Percentiles rank a stretch among this genome's conserved stretches.
phyloP scores from a whole-genome alignment of 352 stramenopile species.

The Pythium utonaiense region DNA sequence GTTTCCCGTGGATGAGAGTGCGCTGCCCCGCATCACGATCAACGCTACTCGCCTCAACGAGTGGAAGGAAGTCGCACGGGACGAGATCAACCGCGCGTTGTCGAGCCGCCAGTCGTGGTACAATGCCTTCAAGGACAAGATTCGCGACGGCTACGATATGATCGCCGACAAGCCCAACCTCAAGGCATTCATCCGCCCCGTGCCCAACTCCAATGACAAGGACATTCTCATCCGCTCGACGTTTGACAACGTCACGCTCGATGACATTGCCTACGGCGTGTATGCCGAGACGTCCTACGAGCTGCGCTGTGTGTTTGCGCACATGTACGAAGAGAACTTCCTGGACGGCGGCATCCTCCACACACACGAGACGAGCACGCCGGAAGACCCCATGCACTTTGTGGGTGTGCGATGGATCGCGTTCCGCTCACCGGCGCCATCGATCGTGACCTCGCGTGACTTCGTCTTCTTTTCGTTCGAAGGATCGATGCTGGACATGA shows the following conservation, averaged over 20 bases:
- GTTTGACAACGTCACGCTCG: conserved; percentile 31
- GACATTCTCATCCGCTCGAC: conserved; percentile 32
- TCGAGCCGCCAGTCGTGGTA: conserved; percentile 38
- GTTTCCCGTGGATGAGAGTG: conserved; percentile 27
- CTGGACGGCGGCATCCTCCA: conserved; percentile 47
- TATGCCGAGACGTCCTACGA: conserved; percentile 38
- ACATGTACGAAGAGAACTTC: conserved; percentile 45
- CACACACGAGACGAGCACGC: conserved; percentile 26
- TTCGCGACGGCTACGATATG: conserved; percentile 29
- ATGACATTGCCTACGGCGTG: conserved; percentile 34
- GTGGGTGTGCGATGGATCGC: conserved; percentile 45
- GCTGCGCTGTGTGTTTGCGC: conserved; percentile 28
- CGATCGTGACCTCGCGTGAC: conserved; percentile 36
- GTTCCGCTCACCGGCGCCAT: conserved; percentile 34
- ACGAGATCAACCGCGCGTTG: conserved; percentile 34
- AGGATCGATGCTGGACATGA: conserved; percentile 27
- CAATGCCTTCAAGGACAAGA: conserved; percentile 33
- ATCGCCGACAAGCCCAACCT: conserved; percentile 29
- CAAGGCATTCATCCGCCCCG: conserved; percentile 26
- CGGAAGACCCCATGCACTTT: conserved; percentile 40
- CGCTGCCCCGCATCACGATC: conserved; percentile 29
- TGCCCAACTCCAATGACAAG: conserved; percentile 31
- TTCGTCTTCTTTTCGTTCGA: conserved; percentile 44
- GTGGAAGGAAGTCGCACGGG: conserved; percentile 30
- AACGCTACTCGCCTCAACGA: conserved; percentile 18